phyloP scores from a whole-genome alignment of 2,329 filamentous ascomycete genomes.

The Rhynchosporium secalis region DNA sequence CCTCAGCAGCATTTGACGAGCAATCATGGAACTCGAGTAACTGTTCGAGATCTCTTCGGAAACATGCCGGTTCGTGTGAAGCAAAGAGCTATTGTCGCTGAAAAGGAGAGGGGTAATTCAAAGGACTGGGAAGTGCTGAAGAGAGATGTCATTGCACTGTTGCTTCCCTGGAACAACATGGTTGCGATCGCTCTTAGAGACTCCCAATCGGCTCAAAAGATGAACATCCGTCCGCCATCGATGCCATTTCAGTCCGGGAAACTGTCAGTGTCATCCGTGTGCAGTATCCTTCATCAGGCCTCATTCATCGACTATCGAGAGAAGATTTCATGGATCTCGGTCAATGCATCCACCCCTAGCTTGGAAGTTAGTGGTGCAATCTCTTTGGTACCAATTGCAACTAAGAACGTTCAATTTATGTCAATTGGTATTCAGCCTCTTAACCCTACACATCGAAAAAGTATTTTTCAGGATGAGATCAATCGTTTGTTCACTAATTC shows the following conservation, averaged over 20 bases:
- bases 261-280: slow-evolving; percentile 34
- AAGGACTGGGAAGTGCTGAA: slow-evolving; percentile 58
- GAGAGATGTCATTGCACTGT: slow-evolving; percentile 55
- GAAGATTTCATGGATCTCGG: slow-evolving; percentile 63
- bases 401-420: slow-evolving; percentile 76
- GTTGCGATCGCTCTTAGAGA: slow-evolving; percentile 63
- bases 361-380: slow-evolving; percentile 70
- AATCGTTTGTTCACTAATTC: slow-evolving; percentile 78
- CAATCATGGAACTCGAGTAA: slow-evolving; percentile 72
- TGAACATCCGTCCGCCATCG: slow-evolving; percentile 31
- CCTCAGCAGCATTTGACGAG: slow-evolving; percentile 56
- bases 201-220: slow-evolving; percentile 26
- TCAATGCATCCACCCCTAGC: slow-evolving; percentile 63
- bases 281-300: slow-evolving; percentile 64
- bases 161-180: slow-evolving; percentile 67
- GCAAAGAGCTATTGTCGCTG: slow-evolving; percentile 60
- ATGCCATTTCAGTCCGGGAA: background rate
- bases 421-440: slow-evolving; percentile 73
- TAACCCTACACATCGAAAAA: slow-evolving; percentile 53
- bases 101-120: slow-evolving; percentile 50
- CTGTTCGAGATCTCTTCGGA: slow-evolving; percentile 80
- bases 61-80: slow-evolving; percentile 89
- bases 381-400: slow-evolving; percentile 68
- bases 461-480: slow-evolving; percentile 72
- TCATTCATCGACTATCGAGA: slow-evolving; percentile 57